phyloP scores from a whole-genome alignment of 345 rosid genomes.

The Draba incana region DNA sequence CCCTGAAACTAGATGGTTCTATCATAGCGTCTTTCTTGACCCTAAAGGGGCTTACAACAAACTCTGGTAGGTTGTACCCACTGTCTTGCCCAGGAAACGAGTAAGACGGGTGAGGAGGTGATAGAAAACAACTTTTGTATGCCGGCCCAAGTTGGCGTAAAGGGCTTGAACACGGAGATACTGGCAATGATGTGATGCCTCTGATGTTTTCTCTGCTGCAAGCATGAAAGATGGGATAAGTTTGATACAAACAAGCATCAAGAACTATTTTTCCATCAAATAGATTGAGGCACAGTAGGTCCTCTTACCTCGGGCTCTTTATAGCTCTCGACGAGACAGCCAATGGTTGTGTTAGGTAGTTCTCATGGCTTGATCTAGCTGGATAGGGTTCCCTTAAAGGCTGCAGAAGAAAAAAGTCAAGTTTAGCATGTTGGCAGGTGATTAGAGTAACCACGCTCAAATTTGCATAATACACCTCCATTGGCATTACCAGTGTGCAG shows the following conservation, averaged over 20 bases:
- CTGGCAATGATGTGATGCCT: conserved; percentile 79
- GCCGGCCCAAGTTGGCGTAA: conserved; percentile 66
- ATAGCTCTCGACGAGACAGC: conserved; percentile 43
- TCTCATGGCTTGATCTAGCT: conserved; percentile 60
- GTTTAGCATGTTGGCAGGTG: conserved; percentile 14
- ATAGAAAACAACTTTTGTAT: conserved; percentile 66
- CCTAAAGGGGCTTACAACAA: conserved; percentile 53
- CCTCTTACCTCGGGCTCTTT: conserved; percentile 62
- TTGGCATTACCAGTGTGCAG: conserved; percentile 58
- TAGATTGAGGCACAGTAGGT: conserved; percentile 20
- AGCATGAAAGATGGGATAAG: conserved; percentile 4
- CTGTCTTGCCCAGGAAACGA: conserved; percentile 52
- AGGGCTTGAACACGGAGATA: conserved; percentile 93
- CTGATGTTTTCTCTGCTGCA: conserved; percentile 70
- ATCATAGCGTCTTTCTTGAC: conserved; percentile 50
- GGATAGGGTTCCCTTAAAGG: conserved; percentile 66
- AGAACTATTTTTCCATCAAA: not conserved
- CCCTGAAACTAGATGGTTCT: conserved; percentile 48
- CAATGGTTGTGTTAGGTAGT: conserved; percentile 50
- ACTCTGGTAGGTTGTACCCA: conserved; percentile 57
- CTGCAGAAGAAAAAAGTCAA: conserved; percentile 49
- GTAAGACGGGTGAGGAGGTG: conserved; percentile 80
- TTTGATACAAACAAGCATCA: conserved; percentile 16
- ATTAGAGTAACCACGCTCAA: conserved; percentile 20
- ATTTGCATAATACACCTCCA: conserved; percentile 8